These are phyloP conservation scores for Coemansia sp. DNA, from an alignment of 192 early-diverging fungal genomes.

Conservation along the genomic window DNA sequence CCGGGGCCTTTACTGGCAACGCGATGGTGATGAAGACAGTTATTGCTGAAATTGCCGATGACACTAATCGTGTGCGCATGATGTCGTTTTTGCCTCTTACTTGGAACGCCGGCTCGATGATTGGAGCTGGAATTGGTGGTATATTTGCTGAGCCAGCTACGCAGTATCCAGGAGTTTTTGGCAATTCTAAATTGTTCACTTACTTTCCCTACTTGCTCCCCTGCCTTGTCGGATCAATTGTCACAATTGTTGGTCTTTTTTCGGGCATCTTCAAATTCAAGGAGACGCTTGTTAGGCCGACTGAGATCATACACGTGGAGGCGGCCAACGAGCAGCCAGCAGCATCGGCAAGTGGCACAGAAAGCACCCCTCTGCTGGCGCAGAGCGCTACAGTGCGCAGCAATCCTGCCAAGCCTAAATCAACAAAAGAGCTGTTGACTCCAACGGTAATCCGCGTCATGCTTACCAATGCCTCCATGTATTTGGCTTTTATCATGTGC, in stretches of 20 bases:
- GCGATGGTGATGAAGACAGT: slow-evolving; percentile 72
- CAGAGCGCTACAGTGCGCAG: neutral
- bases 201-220: slow-evolving; percentile 73
- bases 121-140: slow-evolving; percentile 68
- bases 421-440: neutral
- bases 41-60: slow-evolving; percentile 74
- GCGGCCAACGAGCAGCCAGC: neutral
- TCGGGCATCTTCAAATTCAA: slow-evolving; percentile 59
- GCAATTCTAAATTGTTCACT: slow-evolving; percentile 53
- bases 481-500: slow-evolving; percentile 2
- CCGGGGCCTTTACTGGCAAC: slow-evolving; percentile 65
- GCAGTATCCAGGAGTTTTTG: slow-evolving; percentile 56
- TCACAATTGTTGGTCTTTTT: slow-evolving; percentile 57
- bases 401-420: no score
- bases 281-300: no score
- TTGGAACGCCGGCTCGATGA: slow-evolving; percentile 56
- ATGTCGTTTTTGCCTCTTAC: slow-evolving; percentile 65
- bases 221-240: slow-evolving; percentile 59
- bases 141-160: slow-evolving; percentile 64
- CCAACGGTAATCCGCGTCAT: neutral
- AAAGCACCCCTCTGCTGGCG: neutral
- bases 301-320: no score
- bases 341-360: neutral
- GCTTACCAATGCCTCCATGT: neutral
- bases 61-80: slow-evolving; percentile 62